phyloP scores from a whole-genome alignment of 139 green algal species.

The Tetradesmus lagerheimii region DNA sequence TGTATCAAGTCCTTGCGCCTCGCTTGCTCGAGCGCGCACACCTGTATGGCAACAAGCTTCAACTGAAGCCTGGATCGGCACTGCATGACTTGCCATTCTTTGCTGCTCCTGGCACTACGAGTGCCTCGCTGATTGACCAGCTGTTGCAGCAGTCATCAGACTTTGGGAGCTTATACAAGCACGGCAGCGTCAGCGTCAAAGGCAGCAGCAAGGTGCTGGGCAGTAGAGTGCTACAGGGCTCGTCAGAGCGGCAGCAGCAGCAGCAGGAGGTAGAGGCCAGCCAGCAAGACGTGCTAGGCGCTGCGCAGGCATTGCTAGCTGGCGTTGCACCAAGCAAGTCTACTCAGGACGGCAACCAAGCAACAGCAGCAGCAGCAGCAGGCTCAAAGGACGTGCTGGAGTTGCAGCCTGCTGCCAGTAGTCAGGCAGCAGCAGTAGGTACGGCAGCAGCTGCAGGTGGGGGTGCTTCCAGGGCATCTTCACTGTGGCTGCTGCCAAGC shows the following conservation, averaged over 20 bases:
- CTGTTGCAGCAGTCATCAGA: constrained; percentile 14
- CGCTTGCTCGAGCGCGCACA: neutral
- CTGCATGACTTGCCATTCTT: constrained; percentile 55
- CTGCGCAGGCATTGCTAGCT: neutral
- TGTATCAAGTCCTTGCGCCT: constrained; percentile 5
- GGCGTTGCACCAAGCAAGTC: neutral
- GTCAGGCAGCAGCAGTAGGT: neutral
- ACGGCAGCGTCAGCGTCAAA: neutral
- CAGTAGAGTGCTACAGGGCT: neutral
- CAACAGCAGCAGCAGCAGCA: neutral
- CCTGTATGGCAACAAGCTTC: constrained; percentile 50
- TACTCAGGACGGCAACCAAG: too few relatives aligned
- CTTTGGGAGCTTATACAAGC: neutral
- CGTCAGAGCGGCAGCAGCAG: neutral
- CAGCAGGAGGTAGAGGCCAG: neutral
- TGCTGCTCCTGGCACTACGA: constrained; percentile 42
- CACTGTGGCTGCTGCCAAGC: neutral
- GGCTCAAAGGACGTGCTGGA: neutral
- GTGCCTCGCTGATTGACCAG: neutral
- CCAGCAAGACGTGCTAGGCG: neutral
- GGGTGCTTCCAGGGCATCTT: neutral
- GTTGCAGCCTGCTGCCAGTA: neutral
- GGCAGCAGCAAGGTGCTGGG: neutral
- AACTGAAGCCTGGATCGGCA: constrained; percentile 50
- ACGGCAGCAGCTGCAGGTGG: neutral